These are phyloP conservation scores for Ganoderma leucocontextum DNA, from an alignment of 1,284 basidiomycete species.

Conservation along the genomic window DNA sequence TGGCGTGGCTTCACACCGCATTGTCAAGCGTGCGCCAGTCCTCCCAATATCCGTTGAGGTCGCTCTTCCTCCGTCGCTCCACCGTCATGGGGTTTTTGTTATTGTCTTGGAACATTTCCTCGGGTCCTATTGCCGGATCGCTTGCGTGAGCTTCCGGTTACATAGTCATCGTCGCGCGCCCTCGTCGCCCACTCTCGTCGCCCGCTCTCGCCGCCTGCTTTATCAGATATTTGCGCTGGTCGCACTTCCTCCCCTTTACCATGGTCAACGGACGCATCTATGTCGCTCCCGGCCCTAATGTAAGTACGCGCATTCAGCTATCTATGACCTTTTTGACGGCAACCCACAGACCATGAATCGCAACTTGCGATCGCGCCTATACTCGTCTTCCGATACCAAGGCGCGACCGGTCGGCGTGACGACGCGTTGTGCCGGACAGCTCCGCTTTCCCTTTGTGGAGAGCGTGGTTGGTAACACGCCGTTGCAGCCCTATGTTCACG, in stretches of 20 bases:
- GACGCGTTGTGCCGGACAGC: not conserved
- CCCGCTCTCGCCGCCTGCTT: not conserved
- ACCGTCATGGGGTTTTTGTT: too few species aligned
- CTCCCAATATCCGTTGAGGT: not conserved
- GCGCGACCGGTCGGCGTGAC: not conserved
- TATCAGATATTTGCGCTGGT: not conserved
- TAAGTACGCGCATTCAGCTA: not conserved
- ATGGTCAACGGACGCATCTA: slow-evolving; percentile 1
- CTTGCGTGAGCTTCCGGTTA: too few species aligned
- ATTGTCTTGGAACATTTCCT: too few species aligned
- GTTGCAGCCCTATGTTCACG: not conserved
- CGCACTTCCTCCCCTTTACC: not conserved
- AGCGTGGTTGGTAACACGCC: not conserved
- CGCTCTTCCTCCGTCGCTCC: too few species aligned
- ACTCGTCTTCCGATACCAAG: not conserved
- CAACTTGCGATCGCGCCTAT: not conserved
- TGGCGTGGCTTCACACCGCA: too few species aligned
- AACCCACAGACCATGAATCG: not conserved
- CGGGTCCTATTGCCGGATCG: too few species aligned
- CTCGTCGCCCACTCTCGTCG: not conserved
- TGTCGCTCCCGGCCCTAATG: not conserved
- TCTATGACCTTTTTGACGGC: not conserved
- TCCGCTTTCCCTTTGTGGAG: not conserved
- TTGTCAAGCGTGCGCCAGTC: not conserved
- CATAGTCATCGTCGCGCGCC: not conserved